Evolutionary conservation across 2,329 filamentous ascomycete species (phyloP).

Genomic region (Fusarium nodosum): DNA sequence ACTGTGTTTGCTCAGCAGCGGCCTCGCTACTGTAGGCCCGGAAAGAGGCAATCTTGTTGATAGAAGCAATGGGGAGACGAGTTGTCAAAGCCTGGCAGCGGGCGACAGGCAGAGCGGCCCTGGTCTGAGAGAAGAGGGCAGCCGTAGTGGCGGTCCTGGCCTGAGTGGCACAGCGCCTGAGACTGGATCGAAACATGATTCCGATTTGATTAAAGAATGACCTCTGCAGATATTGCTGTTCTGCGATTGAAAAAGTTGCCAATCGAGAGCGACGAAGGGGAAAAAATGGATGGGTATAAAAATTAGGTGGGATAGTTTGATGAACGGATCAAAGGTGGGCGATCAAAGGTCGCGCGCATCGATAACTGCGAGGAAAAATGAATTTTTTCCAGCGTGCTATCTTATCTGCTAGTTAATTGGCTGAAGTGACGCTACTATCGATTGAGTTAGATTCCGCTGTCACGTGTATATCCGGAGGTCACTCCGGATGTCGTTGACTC

Average conservation of each 20-base stretch:
- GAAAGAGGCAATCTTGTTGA: slow-evolving; percentile 46
- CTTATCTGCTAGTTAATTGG: slow-evolving; percentile 27
- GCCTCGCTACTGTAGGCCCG: slow-evolving; percentile 60
- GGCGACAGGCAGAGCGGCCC: slow-evolving; percentile 46
- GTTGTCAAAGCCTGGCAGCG: slow-evolving; percentile 43
- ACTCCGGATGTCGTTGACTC: background rate
- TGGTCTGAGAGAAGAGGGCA: slow-evolving; percentile 51
- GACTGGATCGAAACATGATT: slow-evolving; percentile 56
- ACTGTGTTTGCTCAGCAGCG: slow-evolving; percentile 44
- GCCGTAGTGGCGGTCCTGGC: slow-evolving; percentile 52
- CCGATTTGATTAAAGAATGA: slow-evolving; percentile 7
- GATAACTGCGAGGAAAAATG: slow-evolving; percentile 19
- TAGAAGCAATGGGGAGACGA: slow-evolving; percentile 31
- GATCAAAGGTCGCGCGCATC: slow-evolving; percentile 34
- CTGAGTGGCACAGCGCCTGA: slow-evolving; percentile 58
- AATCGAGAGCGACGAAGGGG: slow-evolving; percentile 12
- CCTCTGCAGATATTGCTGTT: slow-evolving; percentile 20
- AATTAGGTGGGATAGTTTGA: slow-evolving; percentile 25
- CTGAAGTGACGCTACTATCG: slow-evolving; percentile 3
- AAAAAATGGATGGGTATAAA: slow-evolving; percentile 20
- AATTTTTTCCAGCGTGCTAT: slow-evolving; percentile 31
- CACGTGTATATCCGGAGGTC: slow-evolving; percentile 26
- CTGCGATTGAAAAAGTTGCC: slow-evolving; percentile 21
- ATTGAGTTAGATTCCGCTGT: slow-evolving; percentile 13
- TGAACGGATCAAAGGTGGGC: slow-evolving; percentile 26